Conservation (phyloP, 2,329 filamentous ascomycete genomes). For the Ascochyta rabiei region DNA sequence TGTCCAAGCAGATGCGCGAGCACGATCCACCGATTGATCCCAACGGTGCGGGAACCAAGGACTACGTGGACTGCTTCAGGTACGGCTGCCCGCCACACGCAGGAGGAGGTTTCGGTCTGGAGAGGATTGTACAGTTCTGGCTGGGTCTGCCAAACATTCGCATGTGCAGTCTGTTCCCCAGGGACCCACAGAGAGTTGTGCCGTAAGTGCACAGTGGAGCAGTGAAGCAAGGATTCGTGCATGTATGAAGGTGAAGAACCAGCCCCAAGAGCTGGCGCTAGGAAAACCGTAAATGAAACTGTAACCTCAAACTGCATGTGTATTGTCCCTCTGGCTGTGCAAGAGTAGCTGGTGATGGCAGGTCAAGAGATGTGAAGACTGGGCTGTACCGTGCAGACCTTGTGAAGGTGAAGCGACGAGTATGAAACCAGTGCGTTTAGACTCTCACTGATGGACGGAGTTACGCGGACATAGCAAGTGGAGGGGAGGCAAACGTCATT, state of each 20-base stretch:
- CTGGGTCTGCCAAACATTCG: slow-evolving; percentile 68
- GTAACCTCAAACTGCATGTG: neutral
- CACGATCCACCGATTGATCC: slow-evolving; percentile 65
- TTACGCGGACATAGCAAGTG: slow-evolving; percentile 1
- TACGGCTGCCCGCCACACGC: slow-evolving; percentile 69
- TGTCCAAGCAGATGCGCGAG: slow-evolving; percentile 63
- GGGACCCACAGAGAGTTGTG: slow-evolving; percentile 64
- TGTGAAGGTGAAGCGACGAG: neutral
- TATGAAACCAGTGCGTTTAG: neutral
- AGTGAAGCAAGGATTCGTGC: neutral
- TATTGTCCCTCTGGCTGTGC: too few relatives aligned
- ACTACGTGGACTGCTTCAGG: slow-evolving; percentile 68
- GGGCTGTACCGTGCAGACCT: neutral
- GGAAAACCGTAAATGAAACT: neutral
- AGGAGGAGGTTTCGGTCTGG: slow-evolving; percentile 69
- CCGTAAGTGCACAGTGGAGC: slow-evolving; percentile 41
- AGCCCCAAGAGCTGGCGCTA: neutral
- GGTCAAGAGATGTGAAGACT: too few relatives aligned
- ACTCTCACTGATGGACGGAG: neutral
- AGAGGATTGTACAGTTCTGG: slow-evolving; percentile 71
- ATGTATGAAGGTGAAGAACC: neutral
- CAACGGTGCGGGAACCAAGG: slow-evolving; percentile 63
- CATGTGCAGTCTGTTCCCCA: slow-evolving; percentile 66
- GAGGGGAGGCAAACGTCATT: slow-evolving; percentile 12
- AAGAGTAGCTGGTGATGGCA: too few relatives aligned